Evolutionary conservation across 1,284 basidiomycete species (phyloP).

Genomic region (Leccinum fuscescens): DNA sequence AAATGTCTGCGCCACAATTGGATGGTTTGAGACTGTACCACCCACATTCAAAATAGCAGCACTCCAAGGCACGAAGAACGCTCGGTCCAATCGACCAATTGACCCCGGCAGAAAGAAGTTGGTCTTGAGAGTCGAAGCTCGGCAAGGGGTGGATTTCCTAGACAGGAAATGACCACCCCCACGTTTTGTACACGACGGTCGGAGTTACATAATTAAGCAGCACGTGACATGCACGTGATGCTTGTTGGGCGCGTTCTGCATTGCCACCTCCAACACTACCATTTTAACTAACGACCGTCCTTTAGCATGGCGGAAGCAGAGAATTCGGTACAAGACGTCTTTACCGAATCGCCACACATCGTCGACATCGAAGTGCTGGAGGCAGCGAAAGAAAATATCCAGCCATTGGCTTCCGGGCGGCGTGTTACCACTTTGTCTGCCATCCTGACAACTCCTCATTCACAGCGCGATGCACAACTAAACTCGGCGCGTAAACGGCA

Average conservation of each 20-base stretch:
- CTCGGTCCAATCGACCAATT: too few relatives aligned
- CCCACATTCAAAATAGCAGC: neutral
- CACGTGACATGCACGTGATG: conserved; percentile 27
- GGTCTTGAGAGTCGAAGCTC: too few relatives aligned
- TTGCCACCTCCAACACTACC: neutral
- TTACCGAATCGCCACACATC: conserved; percentile 33
- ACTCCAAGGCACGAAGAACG: neutral
- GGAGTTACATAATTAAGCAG: neutral
- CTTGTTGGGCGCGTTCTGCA: conserved; percentile 20
- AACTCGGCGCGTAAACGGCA: conserved; percentile 59
- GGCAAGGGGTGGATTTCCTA: too few relatives aligned
- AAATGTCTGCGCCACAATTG: neutral
- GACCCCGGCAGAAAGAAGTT: too few relatives aligned
- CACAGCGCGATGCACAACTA: conserved; percentile 66
- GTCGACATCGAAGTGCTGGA: conserved; percentile 80
- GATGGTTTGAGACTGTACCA: too few relatives aligned
- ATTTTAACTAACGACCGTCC: neutral
- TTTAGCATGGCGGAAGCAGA: conserved; percentile 20
- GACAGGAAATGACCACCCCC: too few relatives aligned
- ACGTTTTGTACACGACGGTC: neutral
- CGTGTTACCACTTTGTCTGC: conserved; percentile 71
- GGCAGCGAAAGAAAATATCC: conserved; percentile 80
- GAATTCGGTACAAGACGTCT: conserved; percentile 26
- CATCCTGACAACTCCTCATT: conserved; percentile 70
- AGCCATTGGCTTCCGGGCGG: conserved; percentile 70